phyloP scores from a whole-genome alignment of 768 basidiomycete species.

The Tricholoma bakamatsutake region DNA sequence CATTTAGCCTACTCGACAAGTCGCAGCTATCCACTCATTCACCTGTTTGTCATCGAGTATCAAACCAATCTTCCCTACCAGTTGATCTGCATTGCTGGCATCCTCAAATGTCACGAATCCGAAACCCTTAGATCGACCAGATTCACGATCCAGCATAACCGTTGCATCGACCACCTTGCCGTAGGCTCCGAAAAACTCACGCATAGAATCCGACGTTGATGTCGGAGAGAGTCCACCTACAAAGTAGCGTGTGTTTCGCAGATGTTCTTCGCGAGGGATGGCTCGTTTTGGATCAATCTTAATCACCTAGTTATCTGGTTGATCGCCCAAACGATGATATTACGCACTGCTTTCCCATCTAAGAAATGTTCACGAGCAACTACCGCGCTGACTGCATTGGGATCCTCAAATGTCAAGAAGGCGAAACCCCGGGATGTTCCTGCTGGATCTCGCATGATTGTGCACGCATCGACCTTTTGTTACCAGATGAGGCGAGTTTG shows the following conservation, averaged over 20 bases:
- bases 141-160: constrained; percentile 80
- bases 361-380: constrained; percentile 62
- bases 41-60: constrained; percentile 76
- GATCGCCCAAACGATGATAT: neutral
- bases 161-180: constrained; percentile 82
- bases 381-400: constrained; percentile 57
- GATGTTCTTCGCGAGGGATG: constrained; percentile 77
- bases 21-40: constrained; percentile 12
- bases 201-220: constrained; percentile 68
- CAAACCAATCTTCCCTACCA: constrained; percentile 62
- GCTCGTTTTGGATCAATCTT: constrained; percentile 91
- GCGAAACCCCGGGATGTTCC: constrained; percentile 80
- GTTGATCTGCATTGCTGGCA: constrained; percentile 54
- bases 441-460: constrained; percentile 78
- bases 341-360: constrained; percentile 69
- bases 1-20: neutral
- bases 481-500: constrained; percentile 10
- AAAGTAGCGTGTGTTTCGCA: constrained; percentile 73
- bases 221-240: constrained; percentile 68
- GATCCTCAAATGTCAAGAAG: constrained; percentile 75
- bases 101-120: constrained; percentile 83
- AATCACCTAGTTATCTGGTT: constrained; percentile 4
- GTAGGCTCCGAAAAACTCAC: constrained; percentile 61
- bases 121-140: constrained; percentile 73
- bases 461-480: constrained; percentile 67